These are phyloP conservation scores for Pythium apleroticum DNA, from an alignment of 352 stramenopile genomes.

Conservation along the genomic window DNA sequence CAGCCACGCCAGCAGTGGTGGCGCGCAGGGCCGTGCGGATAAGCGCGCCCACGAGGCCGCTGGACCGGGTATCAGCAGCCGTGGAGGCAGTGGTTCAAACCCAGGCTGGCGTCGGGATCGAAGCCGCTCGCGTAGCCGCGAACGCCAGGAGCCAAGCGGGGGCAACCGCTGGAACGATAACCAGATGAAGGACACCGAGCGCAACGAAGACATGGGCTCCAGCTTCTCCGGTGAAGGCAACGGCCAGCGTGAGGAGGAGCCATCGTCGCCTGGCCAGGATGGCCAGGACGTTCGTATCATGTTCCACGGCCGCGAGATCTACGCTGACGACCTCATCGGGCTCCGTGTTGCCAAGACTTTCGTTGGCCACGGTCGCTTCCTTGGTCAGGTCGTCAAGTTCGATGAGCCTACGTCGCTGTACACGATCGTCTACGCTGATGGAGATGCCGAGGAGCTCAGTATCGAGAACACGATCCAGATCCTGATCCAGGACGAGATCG, in stretches of 20 bases:
- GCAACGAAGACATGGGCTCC: slow-evolving; percentile 22
- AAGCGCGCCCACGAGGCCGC: slow-evolving; percentile 13
- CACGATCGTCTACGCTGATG: slow-evolving; percentile 84
- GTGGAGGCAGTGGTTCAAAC: neutral
- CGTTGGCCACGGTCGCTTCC: slow-evolving; percentile 69
- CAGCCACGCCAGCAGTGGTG: neutral
- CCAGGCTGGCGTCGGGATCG: slow-evolving; percentile 24
- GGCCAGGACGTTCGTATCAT: slow-evolving; percentile 58
- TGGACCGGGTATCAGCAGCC: neutral
- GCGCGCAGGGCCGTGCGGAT: neutral
- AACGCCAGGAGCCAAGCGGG: slow-evolving; percentile 24
- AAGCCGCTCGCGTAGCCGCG: slow-evolving; percentile 33
- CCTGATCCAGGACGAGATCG: slow-evolving; percentile 85
- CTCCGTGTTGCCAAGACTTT: slow-evolving; percentile 86
- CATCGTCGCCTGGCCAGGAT: slow-evolving; percentile 29
- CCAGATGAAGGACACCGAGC: slow-evolving; percentile 23
- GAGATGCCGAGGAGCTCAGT: slow-evolving; percentile 74
- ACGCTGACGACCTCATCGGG: slow-evolving; percentile 73
- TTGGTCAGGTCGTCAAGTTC: slow-evolving; percentile 87
- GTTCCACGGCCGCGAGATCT: slow-evolving; percentile 75
- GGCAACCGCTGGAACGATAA: slow-evolving; percentile 30
- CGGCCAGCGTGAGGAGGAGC: slow-evolving; percentile 16
- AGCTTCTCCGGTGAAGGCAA: slow-evolving; percentile 15
- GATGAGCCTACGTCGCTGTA: slow-evolving; percentile 65
- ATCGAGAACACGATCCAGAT: slow-evolving; percentile 82